Base-by-base conservation (phyloP, 805 yeast genomes). In the Blastobotrys mokoenaii region DNA sequence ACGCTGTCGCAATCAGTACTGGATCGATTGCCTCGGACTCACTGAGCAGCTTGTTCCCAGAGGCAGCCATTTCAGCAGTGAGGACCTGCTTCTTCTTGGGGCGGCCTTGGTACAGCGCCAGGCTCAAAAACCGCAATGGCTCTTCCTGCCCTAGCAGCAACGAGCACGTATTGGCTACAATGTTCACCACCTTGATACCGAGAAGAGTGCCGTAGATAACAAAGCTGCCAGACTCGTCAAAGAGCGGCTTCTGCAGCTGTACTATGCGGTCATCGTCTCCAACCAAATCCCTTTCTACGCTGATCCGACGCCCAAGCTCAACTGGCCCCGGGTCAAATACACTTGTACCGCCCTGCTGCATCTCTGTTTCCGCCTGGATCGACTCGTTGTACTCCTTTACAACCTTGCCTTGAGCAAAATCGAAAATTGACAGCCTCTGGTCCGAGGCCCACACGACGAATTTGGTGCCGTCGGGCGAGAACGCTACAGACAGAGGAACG, bases 381-480 rank as follows among this genome's bases (percentile, higher is more conserved):
- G 55, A 49, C 45, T 65, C 69, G 41, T 66, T 66, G 38, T 60
- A 60, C 27, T 54, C 58, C 6, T 54, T 49, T 18, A 56, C 27
- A 38, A 54, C 22, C 48, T 64, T 66, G 7, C 74, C 76, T 2
- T 68, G 44, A 14, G 33, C 30, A 38, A 62, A 58, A 34, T 63
- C 55, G 47, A 67, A 68, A 3, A 70, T 34, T 11, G 67, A 48
- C 12, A 68, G 51, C 27, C 50, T 50, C 36, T 62, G 47, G 45
- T 66, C 69, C 1, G 46, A 38, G 3, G 70, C 58, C n/a, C 51
- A 35, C 1, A 57, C 49, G 9, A 61, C 68, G 50, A 66, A 62
- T 20, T 39, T 48, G n/a, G 54, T 55, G 1, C 57, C 59, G 41
- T 60, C 56, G 1, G 55, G 56, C 3, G 66, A 57, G 7, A 64